Percentiles rank a stretch among this genome's conserved stretches.
Conservation (phyloP, 2,329 filamentous ascomycete species). For the Pseudonectria foliicola region DNA sequence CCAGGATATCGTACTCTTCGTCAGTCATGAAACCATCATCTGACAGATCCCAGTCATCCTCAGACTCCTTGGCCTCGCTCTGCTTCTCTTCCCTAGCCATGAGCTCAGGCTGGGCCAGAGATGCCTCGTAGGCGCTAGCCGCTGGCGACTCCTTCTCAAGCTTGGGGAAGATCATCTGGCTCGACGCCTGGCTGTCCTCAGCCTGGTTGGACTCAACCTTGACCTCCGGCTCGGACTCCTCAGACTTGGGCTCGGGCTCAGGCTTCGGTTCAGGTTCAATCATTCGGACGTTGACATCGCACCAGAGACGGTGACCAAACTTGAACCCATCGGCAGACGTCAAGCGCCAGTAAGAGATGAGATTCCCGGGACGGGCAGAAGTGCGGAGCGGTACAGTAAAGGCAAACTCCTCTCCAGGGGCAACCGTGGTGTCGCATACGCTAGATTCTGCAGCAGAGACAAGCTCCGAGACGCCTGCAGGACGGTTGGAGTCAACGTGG, state of each 20-base stretch:
- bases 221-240: slow-evolving; percentile 8
- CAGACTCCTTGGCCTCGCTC: slow-evolving; percentile 32
- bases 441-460: slow-evolving; percentile 77
- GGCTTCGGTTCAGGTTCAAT: slow-evolving; percentile 27
- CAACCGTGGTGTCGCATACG: slow-evolving; percentile 59
- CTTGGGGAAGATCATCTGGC: slow-evolving; percentile 92
- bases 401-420: slow-evolving; percentile 64
- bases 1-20: slow-evolving; percentile 95
- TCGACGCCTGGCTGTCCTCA: slow-evolving; percentile 23
- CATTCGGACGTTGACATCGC: slow-evolving; percentile 68
- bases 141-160: slow-evolving; percentile 88
- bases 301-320: slow-evolving; percentile 94
- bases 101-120: slow-evolving; percentile 47
- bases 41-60: slow-evolving; percentile 54
- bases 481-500: slow-evolving; percentile 71
- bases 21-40: slow-evolving; percentile 85
- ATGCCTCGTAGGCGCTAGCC: slow-evolving; percentile 65
- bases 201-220: slow-evolving; percentile 24
- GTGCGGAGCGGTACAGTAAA: slow-evolving; percentile 85
- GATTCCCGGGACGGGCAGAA: slow-evolving; percentile 65
- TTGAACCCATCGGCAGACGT: slow-evolving; percentile 72
- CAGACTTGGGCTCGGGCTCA: slow-evolving; percentile 20
- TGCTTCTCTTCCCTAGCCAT: slow-evolving; percentile 48
- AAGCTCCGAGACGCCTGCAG: slow-evolving; percentile 71
- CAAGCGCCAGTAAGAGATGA: slow-evolving; percentile 94